Evolutionary conservation across 148 eudicot species (phyloP), one percentile per base, ranked within the genome.

Genomic region (Fagopyrum esculentum): DNA sequence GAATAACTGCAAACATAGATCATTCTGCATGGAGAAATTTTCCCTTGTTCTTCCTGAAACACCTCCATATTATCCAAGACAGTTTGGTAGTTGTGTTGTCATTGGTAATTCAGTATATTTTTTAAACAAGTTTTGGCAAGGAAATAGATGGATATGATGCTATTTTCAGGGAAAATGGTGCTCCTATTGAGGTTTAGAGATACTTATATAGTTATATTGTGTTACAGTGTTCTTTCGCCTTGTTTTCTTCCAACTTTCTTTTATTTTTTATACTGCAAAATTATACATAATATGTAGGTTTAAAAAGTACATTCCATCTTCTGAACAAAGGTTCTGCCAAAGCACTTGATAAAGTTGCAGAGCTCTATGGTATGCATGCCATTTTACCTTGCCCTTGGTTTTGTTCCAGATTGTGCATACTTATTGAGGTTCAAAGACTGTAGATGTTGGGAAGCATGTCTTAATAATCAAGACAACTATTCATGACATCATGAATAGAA

Each of bases 281-380:
- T 79, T 94, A 80, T 74, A 86, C 93, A 22, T 91, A 87, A 44
- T 87, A 89, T 79, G 97, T 91, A 76, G 98, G 98, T 46, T 88
- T 88, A 56, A 91, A 90, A 79, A 94, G 97, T 83, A 90, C 98
- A 71, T 94, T 94, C 74, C 97, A 96, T 79, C 93, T 94, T 70
- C 93, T 91, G 50, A 94, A 94, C 78, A 88, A 97, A 81, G 98
- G 98, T 56, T 94, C 98, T 80, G 98, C 98, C 72, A 94, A 94
- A 88, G 98, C 98, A 63, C 95, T 94, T 45, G 97, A 94, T 77
- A 94, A 94, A 91, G 98, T 94, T 79, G 97, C 93, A 56, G 98
- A 88, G 78, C 76, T 93, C 82, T 91, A 91, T 86, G 98, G 98
- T 93, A 85, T 78, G 71, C 45, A 10, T 51, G 47, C 60, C 56